Evolutionary conservation across 140 eudicot genomes (phyloP).

Genomic region (Ambrosia hybrid): DNA sequence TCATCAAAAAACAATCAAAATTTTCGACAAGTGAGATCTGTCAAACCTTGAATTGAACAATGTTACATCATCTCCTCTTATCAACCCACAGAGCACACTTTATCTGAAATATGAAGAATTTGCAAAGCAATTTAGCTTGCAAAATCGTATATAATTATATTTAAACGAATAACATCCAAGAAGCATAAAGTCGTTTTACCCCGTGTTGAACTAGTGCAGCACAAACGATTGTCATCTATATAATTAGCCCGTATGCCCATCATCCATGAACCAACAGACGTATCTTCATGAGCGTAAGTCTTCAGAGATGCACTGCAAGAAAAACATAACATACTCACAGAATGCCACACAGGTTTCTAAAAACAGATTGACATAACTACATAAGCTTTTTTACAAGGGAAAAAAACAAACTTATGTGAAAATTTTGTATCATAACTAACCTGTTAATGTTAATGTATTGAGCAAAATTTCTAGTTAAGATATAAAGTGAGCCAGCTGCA

Average conservation of each 20-base stretch:
- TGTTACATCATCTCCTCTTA: slow-evolving; percentile 17
- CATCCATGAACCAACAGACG: slow-evolving; percentile 97
- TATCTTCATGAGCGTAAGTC: slow-evolving; percentile 82
- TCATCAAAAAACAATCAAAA: slow-evolving; percentile 6
- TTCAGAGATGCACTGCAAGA: slow-evolving; percentile 70
- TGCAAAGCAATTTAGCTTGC: background rate
- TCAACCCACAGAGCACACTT: slow-evolving; percentile 69
- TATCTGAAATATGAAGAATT: slow-evolving; percentile 46
- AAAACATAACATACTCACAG: background rate
- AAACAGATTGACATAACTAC: background rate
- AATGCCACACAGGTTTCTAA: background rate
- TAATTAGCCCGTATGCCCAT: slow-evolving; percentile 84
- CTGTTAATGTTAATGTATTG: slow-evolving; percentile 78
- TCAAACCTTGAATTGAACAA: slow-evolving; percentile 12
- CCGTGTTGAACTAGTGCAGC: slow-evolving; percentile 67
- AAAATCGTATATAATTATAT: background rate
- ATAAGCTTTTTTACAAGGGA: too few species aligned
- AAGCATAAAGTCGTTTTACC: slow-evolving; percentile 41
- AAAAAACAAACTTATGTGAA: background rate
- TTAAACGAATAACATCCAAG: background rate
- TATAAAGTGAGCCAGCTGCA: slow-evolving; percentile 69
- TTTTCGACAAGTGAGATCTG: background rate
- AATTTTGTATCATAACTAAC: slow-evolving; percentile 34
- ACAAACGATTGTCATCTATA: slow-evolving; percentile 71
- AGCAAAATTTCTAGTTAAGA: slow-evolving; percentile 70